Conservation (phyloP, 2,329 filamentous ascomycete species). For the Fusarium musae region DNA sequence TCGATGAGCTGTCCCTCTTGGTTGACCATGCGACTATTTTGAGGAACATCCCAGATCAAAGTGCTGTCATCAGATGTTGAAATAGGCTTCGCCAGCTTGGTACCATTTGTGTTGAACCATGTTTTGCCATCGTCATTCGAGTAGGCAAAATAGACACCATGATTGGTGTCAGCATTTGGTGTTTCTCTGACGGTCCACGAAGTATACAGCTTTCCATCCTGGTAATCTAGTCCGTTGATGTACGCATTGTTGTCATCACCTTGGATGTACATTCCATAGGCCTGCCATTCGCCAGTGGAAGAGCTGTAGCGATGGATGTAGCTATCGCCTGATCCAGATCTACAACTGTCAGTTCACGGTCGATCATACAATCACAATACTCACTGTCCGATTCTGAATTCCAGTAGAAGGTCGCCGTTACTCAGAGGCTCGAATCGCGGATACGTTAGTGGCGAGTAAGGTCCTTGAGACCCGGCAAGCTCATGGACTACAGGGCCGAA, state of each 20-base stretch:
- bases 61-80: conserved; percentile 21
- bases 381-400: conserved; percentile 33
- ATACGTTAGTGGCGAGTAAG: conserved; percentile 24
- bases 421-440: conserved; percentile 22
- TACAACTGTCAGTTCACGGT: not conserved
- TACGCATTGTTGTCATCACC: conserved; percentile 34
- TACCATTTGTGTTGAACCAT: conserved; percentile 27
- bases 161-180: conserved; percentile 28
- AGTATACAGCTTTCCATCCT: conserved; percentile 25
- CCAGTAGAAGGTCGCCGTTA: conserved; percentile 20
- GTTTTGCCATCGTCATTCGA: conserved; percentile 30
- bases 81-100: conserved; percentile 7
- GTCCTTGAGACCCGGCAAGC: conserved; percentile 12
- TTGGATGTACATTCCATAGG: conserved; percentile 29
- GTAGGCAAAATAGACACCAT: conserved; percentile 33
- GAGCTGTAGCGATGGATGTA: conserved; percentile 36
- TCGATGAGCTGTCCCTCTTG: conserved; percentile 30
- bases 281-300: conserved; percentile 25
- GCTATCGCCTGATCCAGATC: conserved; percentile 28
- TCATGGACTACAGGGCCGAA: conserved; percentile 27
- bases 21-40: conserved; percentile 34
- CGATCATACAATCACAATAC: fast-evolving
- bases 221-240: conserved; percentile 27
- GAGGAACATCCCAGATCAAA: conserved; percentile 23
- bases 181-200: conserved; percentile 35